Base-by-base conservation (phyloP, 176 grass and related monocot species). In the Triticum monococcum region DNA sequence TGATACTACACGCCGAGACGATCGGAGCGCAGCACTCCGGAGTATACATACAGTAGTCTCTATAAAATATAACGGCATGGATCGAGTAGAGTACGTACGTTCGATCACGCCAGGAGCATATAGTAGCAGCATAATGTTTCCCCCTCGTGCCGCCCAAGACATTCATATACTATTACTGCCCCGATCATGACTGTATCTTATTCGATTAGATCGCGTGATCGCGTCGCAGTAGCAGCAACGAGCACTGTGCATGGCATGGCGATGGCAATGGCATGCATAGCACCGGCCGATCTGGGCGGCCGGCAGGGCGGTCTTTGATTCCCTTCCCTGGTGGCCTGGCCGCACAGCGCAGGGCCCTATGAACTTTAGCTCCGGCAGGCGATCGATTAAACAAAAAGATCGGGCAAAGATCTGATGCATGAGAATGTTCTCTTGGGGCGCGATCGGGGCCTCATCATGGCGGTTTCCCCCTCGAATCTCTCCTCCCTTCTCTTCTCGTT, bases 301-400 rank as follows among this genome's bases (percentile, higher is more conserved):
- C 14, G 64, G 64, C 68, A 17, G 18, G 35, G 35, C 13, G 45
- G 77, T 91, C 71, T 70, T 88, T 35, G 90, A 91, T 91, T 91
- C 86, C 82, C 64, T 81, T 81, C 86, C 86, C 64, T 71, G 77
- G 57, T 75, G 64, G 8, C 14, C 13, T 43, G 41, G 41, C 41
- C 41, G 73, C 73, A 22, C 74, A 56, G 74, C 68, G 1, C 67
- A 12, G 9, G 36, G 36, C 31, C 16, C 56, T 22, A 59, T 59
- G 56, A 22, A 20, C 56, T 59, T 59, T 59, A 30, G 43, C 43
- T 43, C 41, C 12, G 68, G 84, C 35, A 77, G 71, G 71, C 67
- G 45, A 90, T 90, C 75, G 89, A 87, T 85, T 88, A 85, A 85
- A 81, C 89, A 88, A 88, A 91, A 81, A 85, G 86, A 85, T 88